A percentile compares a stretch with the other conserved stretches of the same genome.
phyloP scores from a whole-genome alignment of 2,329 filamentous ascomycete species.

The Botrytis fragariae region DNA sequence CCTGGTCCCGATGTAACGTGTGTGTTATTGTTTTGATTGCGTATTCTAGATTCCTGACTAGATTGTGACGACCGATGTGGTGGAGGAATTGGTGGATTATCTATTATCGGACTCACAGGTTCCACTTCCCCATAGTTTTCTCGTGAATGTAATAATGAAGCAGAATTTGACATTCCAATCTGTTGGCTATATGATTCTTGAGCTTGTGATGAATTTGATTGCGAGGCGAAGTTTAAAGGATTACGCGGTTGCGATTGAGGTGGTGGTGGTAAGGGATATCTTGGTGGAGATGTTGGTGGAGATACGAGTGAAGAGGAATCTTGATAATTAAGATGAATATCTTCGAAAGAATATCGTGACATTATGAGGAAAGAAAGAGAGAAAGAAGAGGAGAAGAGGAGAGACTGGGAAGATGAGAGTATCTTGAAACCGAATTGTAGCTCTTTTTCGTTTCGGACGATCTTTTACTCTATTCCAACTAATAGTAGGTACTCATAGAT shows the following conservation, averaged over 20 bases:
- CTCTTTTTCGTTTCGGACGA: background rate
- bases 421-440: background rate
- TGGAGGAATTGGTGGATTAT: slow-evolving; percentile 34
- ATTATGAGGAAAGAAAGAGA: background rate
- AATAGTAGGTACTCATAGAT: background rate
- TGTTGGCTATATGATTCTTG: slow-evolving; percentile 13
- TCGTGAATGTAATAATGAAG: slow-evolving; percentile 6
- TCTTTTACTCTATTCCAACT: slow-evolving; percentile 6
- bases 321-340: background rate
- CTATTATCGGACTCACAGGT: slow-evolving; percentile 24
- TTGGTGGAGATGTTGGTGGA: slow-evolving; percentile 2
- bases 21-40: slow-evolving; percentile 26
- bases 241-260: background rate
- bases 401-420: background rate
- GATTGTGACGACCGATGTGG: slow-evolving; percentile 36
- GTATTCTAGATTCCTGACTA: slow-evolving; percentile 27
- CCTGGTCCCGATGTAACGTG: slow-evolving; percentile 61
- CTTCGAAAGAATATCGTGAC: slow-evolving; percentile 8
- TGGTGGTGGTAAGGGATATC: background rate
- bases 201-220: background rate
- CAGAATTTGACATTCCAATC: slow-evolving; percentile 21
- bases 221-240: slow-evolving; percentile 9
- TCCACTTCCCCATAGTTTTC: slow-evolving; percentile 24
- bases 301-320: slow-evolving; percentile 7
- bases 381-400: background rate